These are phyloP conservation scores for Phytophthora ramorum DNA, from an alignment of 352 stramenopile genomes.

Conservation along the genomic window DNA sequence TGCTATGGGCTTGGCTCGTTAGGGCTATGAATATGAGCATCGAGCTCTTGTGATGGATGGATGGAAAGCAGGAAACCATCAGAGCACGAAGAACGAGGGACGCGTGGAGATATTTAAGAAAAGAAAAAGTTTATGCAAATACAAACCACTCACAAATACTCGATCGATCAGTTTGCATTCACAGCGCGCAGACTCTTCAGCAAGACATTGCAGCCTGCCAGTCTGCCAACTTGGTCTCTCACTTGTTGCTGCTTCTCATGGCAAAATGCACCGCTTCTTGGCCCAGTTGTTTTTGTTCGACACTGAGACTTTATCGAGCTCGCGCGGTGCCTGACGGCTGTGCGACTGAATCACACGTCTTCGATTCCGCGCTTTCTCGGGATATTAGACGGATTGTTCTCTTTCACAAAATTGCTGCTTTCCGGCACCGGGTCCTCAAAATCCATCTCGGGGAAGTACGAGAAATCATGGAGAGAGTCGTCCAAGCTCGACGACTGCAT, in stretches of 20 bases:
- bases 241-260: constrained; percentile 8
- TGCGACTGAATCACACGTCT: constrained; percentile 53
- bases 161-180: constrained; percentile 14
- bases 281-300: constrained; percentile 5
- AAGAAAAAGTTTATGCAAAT: constrained; percentile 40
- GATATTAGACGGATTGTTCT: constrained; percentile 59
- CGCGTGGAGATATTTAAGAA: constrained; percentile 44
- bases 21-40: constrained; percentile 34
- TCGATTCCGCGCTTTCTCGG: constrained; percentile 71
- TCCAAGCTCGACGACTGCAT: constrained; percentile 44
- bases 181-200: constrained; percentile 8
- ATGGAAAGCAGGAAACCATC: not conserved
- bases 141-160: constrained; percentile 22
- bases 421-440: constrained; percentile 76
- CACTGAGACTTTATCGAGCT: constrained; percentile 1
- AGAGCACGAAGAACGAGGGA: constrained; percentile 9
- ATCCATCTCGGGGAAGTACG: constrained; percentile 77
- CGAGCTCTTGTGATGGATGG: constrained; percentile 6
- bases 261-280: constrained; percentile 29
- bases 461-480: constrained; percentile 77
- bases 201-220: not conserved
- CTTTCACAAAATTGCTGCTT: constrained; percentile 66
- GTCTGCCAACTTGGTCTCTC: constrained; percentile 3
- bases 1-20: constrained; percentile 54
- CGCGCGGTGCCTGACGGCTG: constrained; percentile 13